Base-by-base conservation (phyloP, 1,284 basidiomycete species). In the Rhodotorula mucilaginosa region DNA sequence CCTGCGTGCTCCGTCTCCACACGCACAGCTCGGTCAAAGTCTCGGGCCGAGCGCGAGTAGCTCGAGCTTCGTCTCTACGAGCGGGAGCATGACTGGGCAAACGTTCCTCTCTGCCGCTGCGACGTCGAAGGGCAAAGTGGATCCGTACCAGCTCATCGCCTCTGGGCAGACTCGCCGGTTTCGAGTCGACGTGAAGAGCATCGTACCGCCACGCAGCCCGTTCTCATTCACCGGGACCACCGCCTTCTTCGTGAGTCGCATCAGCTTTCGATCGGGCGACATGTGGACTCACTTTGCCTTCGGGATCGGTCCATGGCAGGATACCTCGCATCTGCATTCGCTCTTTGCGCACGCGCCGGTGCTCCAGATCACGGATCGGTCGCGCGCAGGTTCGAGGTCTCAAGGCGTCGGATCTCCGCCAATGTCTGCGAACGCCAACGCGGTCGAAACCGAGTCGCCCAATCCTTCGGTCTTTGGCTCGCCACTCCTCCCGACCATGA, bases 61-160 rank as follows among this genome's bases (percentile, higher is more conserved):
- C 5, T 23, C 29, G n/a, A 48, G 44, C 34, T n/a, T 56, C 6
- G 31, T 56, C 26, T 31, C 15, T 82, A 83, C 26, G 79, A 81
- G 57, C 23, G 21, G 51, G 15, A 69, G 65, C 46, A 7, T 29
- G 54, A 29, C 16, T 26, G 26, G 26, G 8, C 2, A 8, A 18
- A 39, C 81, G 79, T 64, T 77, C 65, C 64, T 70, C 26, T 29
- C 31, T 31, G 26, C 46, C 7, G 48, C 13, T 2, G 18, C n/a
- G 12, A 88, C 86, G 76, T 84, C 84, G 65, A 85, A 83, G 64
- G 63, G 61, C 77, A 93, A 90, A 82, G 86, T 96, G 54, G 95
- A 98, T 80, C 91, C 93, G 2, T 98, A 98, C 82, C 90, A 90
- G 80, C 86, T 97, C 67, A 97, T 98, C 75, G 87, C 87, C 23